A percentile compares a stretch with the other conserved stretches of the same genome.
phyloP scores from a whole-genome alignment of 805 yeast species.

The Candida tibetensis region DNA sequence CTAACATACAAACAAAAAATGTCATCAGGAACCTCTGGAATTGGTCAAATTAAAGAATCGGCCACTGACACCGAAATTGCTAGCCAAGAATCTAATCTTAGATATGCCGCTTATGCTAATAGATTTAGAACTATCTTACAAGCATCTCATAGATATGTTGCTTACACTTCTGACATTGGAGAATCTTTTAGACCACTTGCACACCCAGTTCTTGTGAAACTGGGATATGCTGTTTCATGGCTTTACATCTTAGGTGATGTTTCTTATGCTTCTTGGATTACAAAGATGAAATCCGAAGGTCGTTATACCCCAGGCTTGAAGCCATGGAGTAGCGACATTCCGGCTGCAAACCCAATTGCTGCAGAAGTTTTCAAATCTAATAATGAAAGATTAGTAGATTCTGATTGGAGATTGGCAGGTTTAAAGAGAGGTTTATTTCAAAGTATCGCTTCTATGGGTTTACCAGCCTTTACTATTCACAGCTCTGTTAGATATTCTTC shows the following conservation, averaged over 20 bases:
- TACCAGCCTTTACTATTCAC: conserved; percentile 85
- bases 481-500: conserved; percentile 71
- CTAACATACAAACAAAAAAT: too few relatives aligned
- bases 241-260: conserved; percentile 73
- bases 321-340: conserved; percentile 64
- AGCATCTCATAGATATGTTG: conserved; percentile 79
- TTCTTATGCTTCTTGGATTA: conserved; percentile 68
- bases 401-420: conserved; percentile 66
- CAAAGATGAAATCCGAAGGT: conserved; percentile 64
- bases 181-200: conserved; percentile 85
- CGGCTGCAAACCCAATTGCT: conserved; percentile 36
- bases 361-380: conserved; percentile 28
- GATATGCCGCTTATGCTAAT: conserved; percentile 84
- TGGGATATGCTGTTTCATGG: conserved; percentile 77
- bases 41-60: conserved; percentile 8
- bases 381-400: conserved; percentile 33
- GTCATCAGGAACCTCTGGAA: neutral
- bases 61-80: conserved; percentile 11
- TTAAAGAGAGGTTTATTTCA: conserved; percentile 78
- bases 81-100: conserved; percentile 32
- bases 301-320: conserved; percentile 54
- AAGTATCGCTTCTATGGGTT: conserved; percentile 78
- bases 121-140: conserved; percentile 64
- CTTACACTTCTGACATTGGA: conserved; percentile 84
- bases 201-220: conserved; percentile 58